Evolutionary conservation across 345 rosid genomes (phyloP), one percentile per base, ranked within the genome.

Genomic region (Zanthoxylum bungeanum): DNA sequence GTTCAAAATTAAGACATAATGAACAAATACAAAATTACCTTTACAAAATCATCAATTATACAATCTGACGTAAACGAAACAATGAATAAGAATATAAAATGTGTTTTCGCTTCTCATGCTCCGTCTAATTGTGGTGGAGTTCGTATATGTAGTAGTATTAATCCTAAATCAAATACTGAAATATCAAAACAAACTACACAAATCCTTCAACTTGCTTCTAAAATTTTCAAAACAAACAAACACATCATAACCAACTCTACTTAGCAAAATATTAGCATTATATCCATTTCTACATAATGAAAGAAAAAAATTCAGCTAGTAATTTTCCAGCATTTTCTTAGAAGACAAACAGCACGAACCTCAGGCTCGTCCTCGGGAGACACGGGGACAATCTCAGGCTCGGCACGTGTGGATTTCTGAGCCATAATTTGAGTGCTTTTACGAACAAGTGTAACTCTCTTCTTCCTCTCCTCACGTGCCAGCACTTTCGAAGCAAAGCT

Each of bases 361-460:
- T 84, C 64, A 0, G 85, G 88, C 1, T 75, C 81, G 68, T 88
- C 92, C 49, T 89, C 89, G 6, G 96, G 90, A 6, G 97, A 79
- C 12, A 89, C 90, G 0, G 98, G 97, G 31, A 89, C 64, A 24
- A 91, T 88, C 73, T 80, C 78, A 73, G 93, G 76, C 73, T 87
- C 91, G 39, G 77, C 80, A 56, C 79, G 79, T 44, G 81, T 76
- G 64, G 90, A 77, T 82, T 89, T 85, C 80, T 77, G 77, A 17
- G 84, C 90, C 0, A 83, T 50, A 57, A 83, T 77, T 74, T 28
- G 72, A 47, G 78, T 71, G 77, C 73, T 77, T 75, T 80, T 79
- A 12, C 77, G 75, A 4, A 53, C 69, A n/a, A 81, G 6, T 50
- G 73, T 51, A 28, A 78, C 40, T 66, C 76, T 70, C 27, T 65